phyloP scores from a whole-genome alignment of 75 land plant species.

The Pinus taeda region DNA sequence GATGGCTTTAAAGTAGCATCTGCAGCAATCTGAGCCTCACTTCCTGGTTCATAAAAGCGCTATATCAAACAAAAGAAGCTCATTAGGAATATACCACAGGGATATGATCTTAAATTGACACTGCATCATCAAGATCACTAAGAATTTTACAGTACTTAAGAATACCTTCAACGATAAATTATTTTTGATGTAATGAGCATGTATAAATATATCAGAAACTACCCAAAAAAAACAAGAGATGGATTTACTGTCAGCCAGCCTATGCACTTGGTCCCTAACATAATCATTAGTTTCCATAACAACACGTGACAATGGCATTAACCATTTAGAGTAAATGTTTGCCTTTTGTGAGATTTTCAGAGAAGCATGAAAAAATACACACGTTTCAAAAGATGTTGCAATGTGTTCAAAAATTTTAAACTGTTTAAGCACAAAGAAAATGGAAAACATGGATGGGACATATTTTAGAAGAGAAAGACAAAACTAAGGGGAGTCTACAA shows the following conservation, averaged over 20 bases:
- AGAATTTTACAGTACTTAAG: not conserved
- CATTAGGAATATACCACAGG: conserved; percentile 1
- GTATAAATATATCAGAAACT: not conserved
- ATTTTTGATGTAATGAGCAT: not conserved
- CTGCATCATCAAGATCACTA: not conserved
- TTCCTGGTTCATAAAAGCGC: conserved; percentile 96
- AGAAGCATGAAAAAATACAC: too few species aligned
- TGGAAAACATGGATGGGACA: too few species aligned
- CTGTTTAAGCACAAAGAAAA: too few species aligned
- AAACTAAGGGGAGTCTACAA: too few species aligned
- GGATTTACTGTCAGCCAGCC: not conserved
- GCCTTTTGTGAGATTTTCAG: too few species aligned
- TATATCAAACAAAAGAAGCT: conserved; percentile 20
- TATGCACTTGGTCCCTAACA: too few species aligned
- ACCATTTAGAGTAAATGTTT: too few species aligned
- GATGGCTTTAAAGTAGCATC: conserved; percentile 89
- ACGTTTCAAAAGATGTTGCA: too few species aligned
- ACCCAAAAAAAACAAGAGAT: not conserved
- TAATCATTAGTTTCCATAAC: too few species aligned
- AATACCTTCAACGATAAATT: not conserved
- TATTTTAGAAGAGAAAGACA: too few species aligned
- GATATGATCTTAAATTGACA: not conserved
- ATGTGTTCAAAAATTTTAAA: too few species aligned
- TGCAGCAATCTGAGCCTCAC: conserved; percentile 51
- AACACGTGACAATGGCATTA: too few species aligned